Conservation (phyloP, 2,329 filamentous ascomycete species). For the Herpotrichia juniperi region DNA sequence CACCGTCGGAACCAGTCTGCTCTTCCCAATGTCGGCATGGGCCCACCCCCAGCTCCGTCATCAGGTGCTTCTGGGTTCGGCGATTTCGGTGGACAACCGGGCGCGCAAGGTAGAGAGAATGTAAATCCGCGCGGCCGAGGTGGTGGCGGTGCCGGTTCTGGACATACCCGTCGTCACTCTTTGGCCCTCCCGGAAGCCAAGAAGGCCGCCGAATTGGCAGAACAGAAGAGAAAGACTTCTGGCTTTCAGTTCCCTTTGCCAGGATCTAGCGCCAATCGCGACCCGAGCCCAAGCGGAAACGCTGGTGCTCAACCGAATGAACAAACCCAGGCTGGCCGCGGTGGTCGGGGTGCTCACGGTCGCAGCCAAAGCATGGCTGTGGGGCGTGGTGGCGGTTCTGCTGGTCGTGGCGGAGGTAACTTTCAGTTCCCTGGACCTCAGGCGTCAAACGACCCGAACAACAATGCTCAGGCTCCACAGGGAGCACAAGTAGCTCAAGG, state of each 20-base stretch:
- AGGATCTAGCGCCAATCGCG: conserved; percentile 58
- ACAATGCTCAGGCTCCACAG: conserved; percentile 37
- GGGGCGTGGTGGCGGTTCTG: conserved; percentile 68
- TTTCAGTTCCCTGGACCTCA: conserved; percentile 71
- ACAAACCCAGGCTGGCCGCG: conserved; percentile 41
- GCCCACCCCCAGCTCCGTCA: conserved; percentile 89
- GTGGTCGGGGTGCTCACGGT: conserved; percentile 64
- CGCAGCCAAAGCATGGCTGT: conserved; percentile 91
- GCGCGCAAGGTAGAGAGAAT: conserved; percentile 68
- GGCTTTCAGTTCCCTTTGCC: conserved; percentile 94
- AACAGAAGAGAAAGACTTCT: conserved; percentile 93
- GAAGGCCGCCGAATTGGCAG: conserved; percentile 94
- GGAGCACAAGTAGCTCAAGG: conserved; percentile 46
- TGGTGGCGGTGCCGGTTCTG: conserved; percentile 67
- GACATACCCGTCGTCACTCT: conserved; percentile 93
- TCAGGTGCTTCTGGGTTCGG: conserved; percentile 85
- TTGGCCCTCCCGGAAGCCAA: conserved; percentile 94
- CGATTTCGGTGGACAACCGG: conserved; percentile 72
- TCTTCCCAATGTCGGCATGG: conserved; percentile 89
- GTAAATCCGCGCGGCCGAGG: conserved; percentile 73
- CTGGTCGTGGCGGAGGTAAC: conserved; percentile 69
- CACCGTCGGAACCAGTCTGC: conserved; percentile 99
- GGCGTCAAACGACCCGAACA: conserved; percentile 58
- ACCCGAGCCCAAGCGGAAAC: conserved; percentile 61
- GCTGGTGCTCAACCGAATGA: conserved; percentile 30